Conservation (phyloP, 352 stramenopile species). For the Phytophthora pisi region DNA sequence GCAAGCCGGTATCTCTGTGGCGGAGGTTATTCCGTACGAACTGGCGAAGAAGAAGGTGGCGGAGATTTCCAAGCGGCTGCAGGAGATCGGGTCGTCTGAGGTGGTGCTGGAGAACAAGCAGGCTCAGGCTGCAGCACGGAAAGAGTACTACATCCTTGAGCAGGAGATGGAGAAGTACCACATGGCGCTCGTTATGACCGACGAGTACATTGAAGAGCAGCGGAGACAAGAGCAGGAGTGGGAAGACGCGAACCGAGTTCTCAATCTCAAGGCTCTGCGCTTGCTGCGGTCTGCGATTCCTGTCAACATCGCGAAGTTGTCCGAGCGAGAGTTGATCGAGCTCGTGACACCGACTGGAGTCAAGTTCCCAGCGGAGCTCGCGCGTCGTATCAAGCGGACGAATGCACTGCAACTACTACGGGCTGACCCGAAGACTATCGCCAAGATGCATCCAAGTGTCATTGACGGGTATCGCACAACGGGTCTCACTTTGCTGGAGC, state of each 20-base stretch:
- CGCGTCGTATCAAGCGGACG: slow-evolving; percentile 88
- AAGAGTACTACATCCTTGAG: slow-evolving; percentile 90
- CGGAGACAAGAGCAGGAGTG: slow-evolving; percentile 67
- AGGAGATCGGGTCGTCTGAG: slow-evolving; percentile 84
- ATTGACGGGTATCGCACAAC: slow-evolving; percentile 67
- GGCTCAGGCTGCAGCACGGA: slow-evolving; percentile 52
- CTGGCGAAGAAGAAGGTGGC: slow-evolving; percentile 77
- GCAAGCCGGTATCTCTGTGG: slow-evolving; percentile 79
- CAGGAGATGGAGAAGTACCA: slow-evolving; percentile 93
- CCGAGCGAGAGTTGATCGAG: slow-evolving; percentile 67
- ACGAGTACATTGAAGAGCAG: slow-evolving; percentile 91
- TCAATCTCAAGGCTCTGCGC: slow-evolving; percentile 61
- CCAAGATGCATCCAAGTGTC: slow-evolving; percentile 84
- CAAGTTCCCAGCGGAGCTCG: slow-evolving; percentile 69
- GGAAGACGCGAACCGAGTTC: slow-evolving; percentile 59
- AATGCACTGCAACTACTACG: slow-evolving; percentile 88
- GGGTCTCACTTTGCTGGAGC: slow-evolving; percentile 81
- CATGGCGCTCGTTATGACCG: slow-evolving; percentile 87
- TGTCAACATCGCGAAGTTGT: slow-evolving; percentile 81
- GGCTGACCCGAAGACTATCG: slow-evolving; percentile 71
- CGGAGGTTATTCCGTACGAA: slow-evolving; percentile 90
- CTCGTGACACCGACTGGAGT: slow-evolving; percentile 63
- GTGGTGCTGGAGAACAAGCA: slow-evolving; percentile 55
- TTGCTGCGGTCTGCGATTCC: slow-evolving; percentile 78
- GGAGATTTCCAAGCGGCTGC: slow-evolving; percentile 81